Evolutionary conservation across 257 asterid genomes (phyloP).

Genomic region (Penstemon eatonii): DNA sequence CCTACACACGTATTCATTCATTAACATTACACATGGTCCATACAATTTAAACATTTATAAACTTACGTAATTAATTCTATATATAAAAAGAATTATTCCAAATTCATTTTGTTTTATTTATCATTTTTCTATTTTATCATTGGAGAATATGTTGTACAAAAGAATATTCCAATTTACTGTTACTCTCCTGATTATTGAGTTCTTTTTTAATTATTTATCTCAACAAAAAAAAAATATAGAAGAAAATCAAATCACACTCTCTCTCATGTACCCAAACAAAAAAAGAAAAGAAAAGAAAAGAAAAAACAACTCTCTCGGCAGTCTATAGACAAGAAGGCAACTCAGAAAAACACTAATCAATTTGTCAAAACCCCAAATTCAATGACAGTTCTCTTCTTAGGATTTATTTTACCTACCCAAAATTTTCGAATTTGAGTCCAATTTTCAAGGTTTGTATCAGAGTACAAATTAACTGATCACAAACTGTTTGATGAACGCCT

Average conservation of each 20-base stretch:
- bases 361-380: conserved; percentile 7
- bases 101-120: no score
- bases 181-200: no score
- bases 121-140: no score
- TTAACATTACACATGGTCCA: no score
- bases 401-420: conserved; percentile 16
- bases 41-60: no score
- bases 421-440: conserved; percentile 10
- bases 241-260: neutral
- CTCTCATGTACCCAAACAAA: no score
- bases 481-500: neutral
- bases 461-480: neutral
- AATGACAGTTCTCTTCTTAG: conserved; percentile 20
- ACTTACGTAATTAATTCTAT: no score
- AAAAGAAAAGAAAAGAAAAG: neutral
- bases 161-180: no score
- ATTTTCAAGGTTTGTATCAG: neutral
- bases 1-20: no score
- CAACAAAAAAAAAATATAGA: neutral
- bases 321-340: neutral
- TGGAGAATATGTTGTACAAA: no score
- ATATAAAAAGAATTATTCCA: no score
- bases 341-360: neutral
- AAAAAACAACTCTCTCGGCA: neutral
- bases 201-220: no score